Percentiles rank a stretch among this genome's conserved stretches.
Conservation (phyloP, 768 basidiomycete species). For the Rhizopogon salebrosus region DNA sequence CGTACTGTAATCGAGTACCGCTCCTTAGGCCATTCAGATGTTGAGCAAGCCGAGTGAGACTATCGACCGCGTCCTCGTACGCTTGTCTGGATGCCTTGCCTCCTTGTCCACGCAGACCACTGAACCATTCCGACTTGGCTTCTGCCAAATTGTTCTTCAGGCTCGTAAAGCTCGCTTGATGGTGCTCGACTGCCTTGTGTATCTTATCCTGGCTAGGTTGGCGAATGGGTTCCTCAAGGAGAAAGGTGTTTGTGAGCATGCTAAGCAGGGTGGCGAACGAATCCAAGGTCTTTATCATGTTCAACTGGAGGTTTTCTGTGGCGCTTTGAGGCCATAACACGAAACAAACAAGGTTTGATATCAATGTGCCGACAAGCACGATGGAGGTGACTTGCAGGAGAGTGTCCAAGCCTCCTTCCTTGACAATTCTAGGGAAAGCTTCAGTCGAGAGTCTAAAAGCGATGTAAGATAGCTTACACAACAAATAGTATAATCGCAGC, state of each 20-base stretch:
- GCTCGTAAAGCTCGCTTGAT: conserved; percentile 85
- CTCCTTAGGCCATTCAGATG: conserved; percentile 87
- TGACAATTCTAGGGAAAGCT: conserved; percentile 55
- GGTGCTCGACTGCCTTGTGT: conserved; percentile 74
- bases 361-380: conserved; percentile 65
- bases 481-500: conserved; percentile 77
- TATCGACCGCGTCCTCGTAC: conserved; percentile 84
- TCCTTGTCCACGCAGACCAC: conserved; percentile 18
- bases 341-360: conserved; percentile 85
- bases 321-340: conserved; percentile 83
- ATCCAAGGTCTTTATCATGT: conserved; percentile 81
- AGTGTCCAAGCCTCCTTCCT: conserved; percentile 78
- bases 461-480: conserved; percentile 43
- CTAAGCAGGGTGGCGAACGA: conserved; percentile 85
- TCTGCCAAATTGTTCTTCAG: conserved; percentile 84
- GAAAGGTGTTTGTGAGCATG: conserved; percentile 79
- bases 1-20: conserved; percentile 79
- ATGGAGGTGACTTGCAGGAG: conserved; percentile 74
- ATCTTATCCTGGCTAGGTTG: conserved; percentile 58
- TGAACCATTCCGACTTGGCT: conserved; percentile 80
- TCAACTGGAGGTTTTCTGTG: conserved; percentile 71
- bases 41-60: conserved; percentile 86
- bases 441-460: not conserved
- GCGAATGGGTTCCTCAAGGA: conserved; percentile 66
- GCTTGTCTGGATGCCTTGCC: conserved; percentile 39